Evolutionary conservation across 208 protist genomes (phyloP).

Genomic region (Wallacemonas sp.): DNA sequence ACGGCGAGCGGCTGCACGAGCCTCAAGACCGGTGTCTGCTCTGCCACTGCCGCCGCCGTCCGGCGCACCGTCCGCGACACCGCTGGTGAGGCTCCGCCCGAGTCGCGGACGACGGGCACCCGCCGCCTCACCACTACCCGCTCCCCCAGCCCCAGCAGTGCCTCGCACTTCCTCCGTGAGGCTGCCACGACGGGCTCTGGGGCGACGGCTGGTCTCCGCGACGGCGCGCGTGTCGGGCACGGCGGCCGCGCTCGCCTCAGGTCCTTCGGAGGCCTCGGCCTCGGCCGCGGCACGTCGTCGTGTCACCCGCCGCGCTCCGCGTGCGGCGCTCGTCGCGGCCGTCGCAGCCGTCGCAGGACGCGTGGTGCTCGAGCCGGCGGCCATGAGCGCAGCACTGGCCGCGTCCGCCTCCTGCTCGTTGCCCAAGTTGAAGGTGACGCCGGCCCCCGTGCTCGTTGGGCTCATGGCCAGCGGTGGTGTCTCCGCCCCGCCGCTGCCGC

Average conservation of each 20-base stretch:
- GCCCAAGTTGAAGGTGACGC: constrained; percentile 10
- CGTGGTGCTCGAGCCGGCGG: background rate
- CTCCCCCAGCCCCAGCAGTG: background rate
- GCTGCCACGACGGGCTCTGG: too few relatives aligned
- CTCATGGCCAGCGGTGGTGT: constrained; percentile 18
- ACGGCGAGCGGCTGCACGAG: constrained; percentile 18
- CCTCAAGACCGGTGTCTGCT: constrained; percentile 7
- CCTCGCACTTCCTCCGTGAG: too few relatives aligned
- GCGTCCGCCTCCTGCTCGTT: constrained; percentile 4
- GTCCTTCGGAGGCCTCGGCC: too few relatives aligned
- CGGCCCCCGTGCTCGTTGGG: background rate
- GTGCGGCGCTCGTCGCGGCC: too few relatives aligned
- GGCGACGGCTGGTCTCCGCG: too few relatives aligned
- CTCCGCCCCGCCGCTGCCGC: background rate
- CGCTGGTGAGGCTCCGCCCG: background rate
- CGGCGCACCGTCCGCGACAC: too few relatives aligned
- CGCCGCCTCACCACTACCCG: background rate
- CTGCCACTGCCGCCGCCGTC: constrained; percentile 7
- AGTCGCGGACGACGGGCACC: background rate
- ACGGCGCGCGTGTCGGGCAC: too few relatives aligned
- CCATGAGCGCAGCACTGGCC: background rate
- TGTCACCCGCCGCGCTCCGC: background rate
- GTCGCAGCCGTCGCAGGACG: too few relatives aligned
- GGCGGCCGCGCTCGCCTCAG: background rate
- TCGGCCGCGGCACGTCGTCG: too few relatives aligned